These are phyloP conservation scores for Boletellus sp. DNA, from an alignment of 768 basidiomycete genomes.

Conservation along the genomic window DNA sequence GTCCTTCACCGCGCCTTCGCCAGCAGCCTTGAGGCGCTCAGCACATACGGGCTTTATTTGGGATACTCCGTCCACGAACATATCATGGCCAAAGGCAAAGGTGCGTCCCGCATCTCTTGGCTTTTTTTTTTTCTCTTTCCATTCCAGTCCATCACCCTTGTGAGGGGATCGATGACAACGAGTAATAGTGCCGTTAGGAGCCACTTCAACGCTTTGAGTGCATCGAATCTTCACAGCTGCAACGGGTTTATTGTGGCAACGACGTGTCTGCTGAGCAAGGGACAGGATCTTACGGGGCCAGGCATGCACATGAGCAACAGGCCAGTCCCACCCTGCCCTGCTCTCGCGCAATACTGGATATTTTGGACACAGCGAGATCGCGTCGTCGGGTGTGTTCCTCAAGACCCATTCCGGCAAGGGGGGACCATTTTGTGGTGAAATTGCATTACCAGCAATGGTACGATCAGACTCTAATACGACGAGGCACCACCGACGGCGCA, in stretches of 20 bases:
- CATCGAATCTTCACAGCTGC: constrained; percentile 31
- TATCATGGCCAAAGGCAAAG: constrained; percentile 30
- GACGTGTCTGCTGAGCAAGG: constrained; percentile 21
- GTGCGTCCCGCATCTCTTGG: constrained; percentile 13
- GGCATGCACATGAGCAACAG: constrained; percentile 24
- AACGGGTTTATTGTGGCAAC: constrained; percentile 33
- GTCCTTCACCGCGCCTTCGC: constrained; percentile 31
- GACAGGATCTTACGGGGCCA: neutral
- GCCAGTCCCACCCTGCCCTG: constrained; percentile 9
- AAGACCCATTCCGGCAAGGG: constrained; percentile 20
- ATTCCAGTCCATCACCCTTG: constrained; percentile 31
- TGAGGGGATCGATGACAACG: constrained; percentile 22
- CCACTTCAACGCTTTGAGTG: constrained; percentile 29
- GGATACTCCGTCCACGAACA: constrained; percentile 32
- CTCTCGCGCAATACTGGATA: too few species aligned
- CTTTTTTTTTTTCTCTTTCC: neutral
- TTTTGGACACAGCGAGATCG: constrained; percentile 13
- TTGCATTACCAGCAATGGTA: constrained; percentile 35
- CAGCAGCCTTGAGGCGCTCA: constrained; percentile 26
- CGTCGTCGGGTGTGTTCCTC: constrained; percentile 25
- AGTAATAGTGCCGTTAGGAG: constrained; percentile 37
- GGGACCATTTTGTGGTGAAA: constrained; percentile 30
- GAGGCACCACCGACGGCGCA: constrained; percentile 28
- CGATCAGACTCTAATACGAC: constrained; percentile 24
- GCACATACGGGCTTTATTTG: constrained; percentile 29